Percentiles rank a stretch among this genome's conserved stretches.
These are phyloP conservation scores for Penicillium diatomitis DNA, from an alignment of 495 filamentous ascomycete species.

Conservation along the genomic window DNA sequence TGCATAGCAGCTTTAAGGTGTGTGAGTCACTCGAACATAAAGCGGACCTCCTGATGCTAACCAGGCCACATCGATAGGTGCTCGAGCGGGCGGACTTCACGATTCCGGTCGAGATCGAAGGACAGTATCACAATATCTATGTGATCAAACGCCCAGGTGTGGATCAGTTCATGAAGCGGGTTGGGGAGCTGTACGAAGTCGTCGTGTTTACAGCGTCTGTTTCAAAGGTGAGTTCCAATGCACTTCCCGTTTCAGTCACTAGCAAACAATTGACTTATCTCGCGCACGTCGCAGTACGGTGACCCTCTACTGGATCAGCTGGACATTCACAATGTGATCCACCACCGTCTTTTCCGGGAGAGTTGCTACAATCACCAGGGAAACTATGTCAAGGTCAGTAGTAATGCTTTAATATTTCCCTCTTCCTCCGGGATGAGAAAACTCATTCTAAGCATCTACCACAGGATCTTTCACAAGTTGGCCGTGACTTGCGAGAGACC, in stretches of 20 bases:
- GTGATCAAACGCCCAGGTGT: slow-evolving; percentile 97
- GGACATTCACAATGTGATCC: slow-evolving; percentile 94
- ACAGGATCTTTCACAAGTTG: slow-evolving; percentile 88
- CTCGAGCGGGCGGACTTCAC: slow-evolving; percentile 98
- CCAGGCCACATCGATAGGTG: slow-evolving; percentile 46
- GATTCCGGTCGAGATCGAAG: slow-evolving; percentile 98
- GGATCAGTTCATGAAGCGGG: slow-evolving; percentile 97
- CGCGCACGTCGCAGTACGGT: slow-evolving; percentile 57
- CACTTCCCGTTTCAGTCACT: too few species aligned
- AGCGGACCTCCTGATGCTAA: too few species aligned
- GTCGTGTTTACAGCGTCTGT: slow-evolving; percentile 99
- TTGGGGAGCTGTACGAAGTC: slow-evolving; percentile 96
- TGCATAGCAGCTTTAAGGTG: slow-evolving; percentile 99
- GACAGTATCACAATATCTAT: slow-evolving; percentile 98
- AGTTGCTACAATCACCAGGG: slow-evolving; percentile 99
- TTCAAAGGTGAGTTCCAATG: slow-evolving; percentile 64
- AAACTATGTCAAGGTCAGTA: slow-evolving; percentile 83
- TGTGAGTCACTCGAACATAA: not conserved
- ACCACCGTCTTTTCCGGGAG: slow-evolving; percentile 93
- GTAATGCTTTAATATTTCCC: not conserved
- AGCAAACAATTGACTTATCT: too few species aligned
- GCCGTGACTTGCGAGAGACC: slow-evolving; percentile 89
- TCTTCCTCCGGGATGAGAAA: not conserved
- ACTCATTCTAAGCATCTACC: slow-evolving; percentile 9
- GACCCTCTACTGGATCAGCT: slow-evolving; percentile 94